Conservation (phyloP, 257 asterid species). For the Penstemon newberryi region DNA sequence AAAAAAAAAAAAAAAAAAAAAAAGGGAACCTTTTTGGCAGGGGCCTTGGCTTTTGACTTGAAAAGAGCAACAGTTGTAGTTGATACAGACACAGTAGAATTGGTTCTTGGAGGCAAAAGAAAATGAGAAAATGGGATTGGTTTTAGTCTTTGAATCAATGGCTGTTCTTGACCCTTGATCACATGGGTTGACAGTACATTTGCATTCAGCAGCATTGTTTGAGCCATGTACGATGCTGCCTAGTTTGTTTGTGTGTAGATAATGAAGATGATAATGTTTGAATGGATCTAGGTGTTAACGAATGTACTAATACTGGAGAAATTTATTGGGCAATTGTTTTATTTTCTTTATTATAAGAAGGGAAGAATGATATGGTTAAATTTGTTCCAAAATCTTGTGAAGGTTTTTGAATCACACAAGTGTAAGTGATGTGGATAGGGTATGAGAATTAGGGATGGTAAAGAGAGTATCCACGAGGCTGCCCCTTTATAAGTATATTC, state of each 20-base stretch:
- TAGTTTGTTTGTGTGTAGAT: not conserved
- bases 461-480: constrained; percentile 33
- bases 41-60: constrained; percentile 81
- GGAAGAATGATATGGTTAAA: not conserved
- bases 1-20: not conserved
- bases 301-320: not conserved
- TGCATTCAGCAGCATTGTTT: constrained; percentile 73
- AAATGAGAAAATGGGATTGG: constrained; percentile 52
- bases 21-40: constrained; percentile 57
- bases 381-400: not conserved
- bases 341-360: not conserved
- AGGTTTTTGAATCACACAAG: constrained; percentile 24
- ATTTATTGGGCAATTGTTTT: not conserved
- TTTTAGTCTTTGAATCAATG: constrained; percentile 51
- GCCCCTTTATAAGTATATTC: not conserved
- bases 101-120: constrained; percentile 41
- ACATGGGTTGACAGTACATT: constrained; percentile 26
- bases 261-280: not conserved
- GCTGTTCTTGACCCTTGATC: constrained; percentile 38
- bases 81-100: constrained; percentile 25
- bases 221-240: constrained; percentile 44
- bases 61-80: constrained; percentile 54
- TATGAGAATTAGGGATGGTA: constrained; percentile 27
- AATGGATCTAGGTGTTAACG: not conserved
- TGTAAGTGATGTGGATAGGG: constrained; percentile 36